Conservation (phyloP, 495 filamentous ascomycete genomes). For the Cetradonia linearis region DNA sequence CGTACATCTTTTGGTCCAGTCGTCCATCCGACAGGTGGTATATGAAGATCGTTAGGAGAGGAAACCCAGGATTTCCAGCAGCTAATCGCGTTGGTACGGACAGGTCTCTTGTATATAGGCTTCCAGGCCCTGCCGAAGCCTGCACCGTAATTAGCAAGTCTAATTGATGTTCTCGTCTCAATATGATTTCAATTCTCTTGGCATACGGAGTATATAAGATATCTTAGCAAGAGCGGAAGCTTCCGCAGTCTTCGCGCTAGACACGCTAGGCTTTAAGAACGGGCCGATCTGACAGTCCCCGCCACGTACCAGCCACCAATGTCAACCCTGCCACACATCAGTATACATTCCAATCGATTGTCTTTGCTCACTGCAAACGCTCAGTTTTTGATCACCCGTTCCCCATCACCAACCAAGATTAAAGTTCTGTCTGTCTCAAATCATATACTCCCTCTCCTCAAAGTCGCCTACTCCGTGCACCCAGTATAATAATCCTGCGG, state of each 20-base stretch:
- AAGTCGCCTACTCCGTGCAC: neutral
- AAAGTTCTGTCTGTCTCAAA: neutral
- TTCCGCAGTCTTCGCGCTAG: neutral
- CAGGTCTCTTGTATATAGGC: too few relatives aligned
- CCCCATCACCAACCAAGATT: neutral
- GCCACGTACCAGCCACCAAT: neutral
- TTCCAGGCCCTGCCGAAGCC: too few relatives aligned
- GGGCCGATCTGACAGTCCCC: neutral
- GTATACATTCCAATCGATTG: neutral
- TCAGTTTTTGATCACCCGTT: neutral
- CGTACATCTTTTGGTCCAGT: too few relatives aligned
- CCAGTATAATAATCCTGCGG: neutral
- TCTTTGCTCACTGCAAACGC: neutral
- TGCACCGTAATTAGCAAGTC: neutral
- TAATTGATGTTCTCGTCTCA: neutral
- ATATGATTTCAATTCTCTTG: too few relatives aligned
- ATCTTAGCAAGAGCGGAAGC: neutral
- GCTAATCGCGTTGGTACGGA: too few relatives aligned
- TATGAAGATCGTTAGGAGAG: neutral
- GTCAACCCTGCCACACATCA: neutral
- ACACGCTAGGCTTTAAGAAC: neutral
- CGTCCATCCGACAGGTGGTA: too few relatives aligned
- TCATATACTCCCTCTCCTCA: neutral
- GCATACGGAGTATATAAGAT: too few relatives aligned
- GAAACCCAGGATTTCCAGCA: neutral